Conservation (phyloP, 2,329 filamentous ascomycete genomes). For the Hypoxylon sp. region DNA sequence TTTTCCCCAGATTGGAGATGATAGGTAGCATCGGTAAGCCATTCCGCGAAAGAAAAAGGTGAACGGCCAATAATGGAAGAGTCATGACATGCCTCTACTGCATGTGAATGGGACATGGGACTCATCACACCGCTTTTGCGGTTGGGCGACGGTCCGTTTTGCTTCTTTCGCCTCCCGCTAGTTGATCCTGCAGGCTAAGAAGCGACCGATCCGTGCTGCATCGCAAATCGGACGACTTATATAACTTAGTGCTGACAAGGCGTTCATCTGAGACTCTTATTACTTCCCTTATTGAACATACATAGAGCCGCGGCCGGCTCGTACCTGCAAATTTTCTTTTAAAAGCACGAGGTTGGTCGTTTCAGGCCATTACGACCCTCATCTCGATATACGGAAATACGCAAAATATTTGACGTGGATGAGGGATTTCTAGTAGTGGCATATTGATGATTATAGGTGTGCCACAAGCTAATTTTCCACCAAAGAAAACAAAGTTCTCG, state of each 20-base stretch:
- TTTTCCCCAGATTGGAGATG: slow-evolving; percentile 34
- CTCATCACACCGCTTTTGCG: slow-evolving; percentile 43
- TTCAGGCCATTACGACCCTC: background rate
- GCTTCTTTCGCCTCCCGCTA: slow-evolving; percentile 19
- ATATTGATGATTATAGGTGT: background rate
- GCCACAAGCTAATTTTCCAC: background rate
- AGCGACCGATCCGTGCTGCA: slow-evolving; percentile 24
- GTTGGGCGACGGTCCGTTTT: slow-evolving; percentile 30
- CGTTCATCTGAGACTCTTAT: slow-evolving; percentile 21
- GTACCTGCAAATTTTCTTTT: background rate
- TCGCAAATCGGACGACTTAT: slow-evolving; percentile 29
- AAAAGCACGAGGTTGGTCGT: slow-evolving; percentile 22
- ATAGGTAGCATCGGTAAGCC: slow-evolving; percentile 19
- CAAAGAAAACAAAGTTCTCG: slow-evolving; percentile 16
- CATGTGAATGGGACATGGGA: slow-evolving; percentile 29
- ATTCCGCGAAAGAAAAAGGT: slow-evolving; percentile 26
- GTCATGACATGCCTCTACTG: slow-evolving; percentile 3
- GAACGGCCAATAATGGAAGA: slow-evolving; percentile 31
- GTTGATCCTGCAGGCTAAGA: slow-evolving; percentile 26
- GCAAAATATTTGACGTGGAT: background rate
- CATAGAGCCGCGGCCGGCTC: slow-evolving; percentile 21
- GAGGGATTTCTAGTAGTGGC: background rate
- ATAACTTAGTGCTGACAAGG: slow-evolving; percentile 40
- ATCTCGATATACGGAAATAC: background rate
- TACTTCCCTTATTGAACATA: slow-evolving; percentile 11